Conservation (phyloP, 306 rosid species). For the Sicyos edulis region DNA sequence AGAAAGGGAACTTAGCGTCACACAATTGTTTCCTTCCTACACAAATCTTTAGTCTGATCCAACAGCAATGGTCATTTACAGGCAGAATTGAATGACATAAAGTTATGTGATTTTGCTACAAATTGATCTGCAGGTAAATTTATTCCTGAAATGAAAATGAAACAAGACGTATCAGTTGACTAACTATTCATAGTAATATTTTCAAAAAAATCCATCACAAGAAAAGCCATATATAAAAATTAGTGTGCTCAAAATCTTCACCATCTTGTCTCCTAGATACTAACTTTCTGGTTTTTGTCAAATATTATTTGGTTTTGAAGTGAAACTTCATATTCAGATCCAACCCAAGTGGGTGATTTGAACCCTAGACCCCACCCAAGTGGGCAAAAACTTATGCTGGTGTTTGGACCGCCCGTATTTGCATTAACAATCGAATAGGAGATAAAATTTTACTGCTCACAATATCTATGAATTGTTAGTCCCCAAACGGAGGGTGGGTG, state of each 20-base stretch:
- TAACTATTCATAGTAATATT: neutral
- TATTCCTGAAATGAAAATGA: constrained; percentile 12
- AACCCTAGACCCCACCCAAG: too few species aligned
- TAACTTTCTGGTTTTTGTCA: too few species aligned
- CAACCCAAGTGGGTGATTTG: too few species aligned
- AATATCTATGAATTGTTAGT: neutral
- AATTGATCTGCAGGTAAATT: constrained; percentile 32
- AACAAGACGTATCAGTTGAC: constrained; percentile 5
- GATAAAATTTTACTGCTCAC: neutral
- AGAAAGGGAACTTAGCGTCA: constrained; percentile 32
- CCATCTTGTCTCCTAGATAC: too few species aligned
- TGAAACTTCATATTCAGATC: too few species aligned
- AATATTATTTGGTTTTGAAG: too few species aligned
- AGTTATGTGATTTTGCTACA: constrained; percentile 26
- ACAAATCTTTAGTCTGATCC: constrained; percentile 26
- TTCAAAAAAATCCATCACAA: neutral
- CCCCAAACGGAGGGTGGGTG: too few species aligned
- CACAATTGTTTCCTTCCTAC: constrained; percentile 29
- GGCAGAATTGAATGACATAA: constrained; percentile 22
- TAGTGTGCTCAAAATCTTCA: neutral
- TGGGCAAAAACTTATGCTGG: too few species aligned
- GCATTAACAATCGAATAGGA: neutral
- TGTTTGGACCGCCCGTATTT: too few species aligned
- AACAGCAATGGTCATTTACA: too few species aligned
- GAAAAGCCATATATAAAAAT: neutral